These are phyloP conservation scores for Mycena indigotica DNA, from an alignment of 768 basidiomycete species.

Conservation along the genomic window DNA sequence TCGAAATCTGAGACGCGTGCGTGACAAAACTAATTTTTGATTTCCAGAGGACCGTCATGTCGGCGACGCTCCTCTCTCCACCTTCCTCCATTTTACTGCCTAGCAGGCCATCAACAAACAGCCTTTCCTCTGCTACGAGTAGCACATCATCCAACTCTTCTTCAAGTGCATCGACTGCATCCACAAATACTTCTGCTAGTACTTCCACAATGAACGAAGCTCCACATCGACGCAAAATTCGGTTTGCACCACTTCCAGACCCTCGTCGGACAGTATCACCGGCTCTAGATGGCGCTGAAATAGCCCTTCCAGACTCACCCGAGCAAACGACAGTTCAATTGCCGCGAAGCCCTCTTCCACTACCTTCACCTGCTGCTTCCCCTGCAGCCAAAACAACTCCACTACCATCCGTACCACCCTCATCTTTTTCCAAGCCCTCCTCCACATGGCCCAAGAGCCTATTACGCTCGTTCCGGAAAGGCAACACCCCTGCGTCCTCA, in stretches of 20 bases:
- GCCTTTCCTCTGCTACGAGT: conserved; percentile 9
- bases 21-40: no score
- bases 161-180: conserved; percentile 9
- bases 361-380: conserved; percentile 28
- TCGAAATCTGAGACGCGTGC: no score
- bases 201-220: conserved; percentile 9
- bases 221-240: conserved; percentile 49
- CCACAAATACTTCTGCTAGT: conserved; percentile 9
- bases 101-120: conserved; percentile 12
- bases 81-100: conserved; percentile 7
- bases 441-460: conserved; percentile 13
- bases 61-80: not conserved
- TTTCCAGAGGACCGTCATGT: no score
- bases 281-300: no score
- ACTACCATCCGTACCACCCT: conserved; percentile 28
- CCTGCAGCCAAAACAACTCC: conserved; percentile 23
- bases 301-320: no score
- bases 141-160: conserved; percentile 4
- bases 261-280: no score
- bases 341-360: conserved; percentile 24
- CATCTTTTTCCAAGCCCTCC: conserved; percentile 21
- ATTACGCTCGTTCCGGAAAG: conserved; percentile 17
- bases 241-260: conserved; percentile 86
- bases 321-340: not conserved
- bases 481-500: conserved; percentile 26